Percentiles rank a stretch among this genome's conserved stretches.
Conservation (phyloP, 495 filamentous ascomycete genomes). For the Neurospora sp. region DNA sequence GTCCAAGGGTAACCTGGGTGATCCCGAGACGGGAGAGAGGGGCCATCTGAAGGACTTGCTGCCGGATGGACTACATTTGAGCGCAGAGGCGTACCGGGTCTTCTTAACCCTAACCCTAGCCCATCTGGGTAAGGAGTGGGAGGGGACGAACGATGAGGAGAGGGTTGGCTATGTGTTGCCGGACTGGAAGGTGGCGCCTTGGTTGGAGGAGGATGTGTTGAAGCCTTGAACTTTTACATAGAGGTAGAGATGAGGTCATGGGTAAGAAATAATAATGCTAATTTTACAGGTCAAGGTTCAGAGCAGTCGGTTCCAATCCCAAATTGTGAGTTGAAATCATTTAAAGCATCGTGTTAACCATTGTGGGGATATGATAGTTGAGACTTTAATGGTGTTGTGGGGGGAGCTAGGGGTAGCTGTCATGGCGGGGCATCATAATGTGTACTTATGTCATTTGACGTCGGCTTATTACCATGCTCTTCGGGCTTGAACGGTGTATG, state of each 20-base stretch:
- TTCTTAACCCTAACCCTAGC: conserved; percentile 4
- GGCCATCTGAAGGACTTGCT: conserved; percentile 38
- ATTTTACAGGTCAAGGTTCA: neutral
- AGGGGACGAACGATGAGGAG: conserved; percentile 16
- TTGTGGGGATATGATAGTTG: neutral
- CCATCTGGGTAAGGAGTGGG: conserved; percentile 32
- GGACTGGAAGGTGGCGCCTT: conserved; percentile 32
- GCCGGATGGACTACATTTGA: conserved; percentile 45
- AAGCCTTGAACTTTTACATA: neutral
- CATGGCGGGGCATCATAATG: neutral
- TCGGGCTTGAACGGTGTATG: neutral
- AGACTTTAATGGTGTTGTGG: neutral
- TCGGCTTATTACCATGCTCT: neutral
- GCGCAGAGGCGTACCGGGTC: conserved; percentile 38
- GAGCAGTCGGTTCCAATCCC: neutral
- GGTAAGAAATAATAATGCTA: neutral
- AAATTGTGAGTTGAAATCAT: neutral
- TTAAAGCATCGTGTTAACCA: neutral
- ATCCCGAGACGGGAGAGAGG: conserved; percentile 30
- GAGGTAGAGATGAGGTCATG: too few species aligned
- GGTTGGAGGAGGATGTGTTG: conserved; percentile 20
- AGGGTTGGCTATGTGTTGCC: conserved; percentile 27
- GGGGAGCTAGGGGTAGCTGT: neutral
- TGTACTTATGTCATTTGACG: neutral
- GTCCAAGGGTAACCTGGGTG: conserved; percentile 28